These are phyloP conservation scores for Zygoascus biomembranicola DNA, from an alignment of 805 yeast genomes.

Conservation along the genomic window DNA sequence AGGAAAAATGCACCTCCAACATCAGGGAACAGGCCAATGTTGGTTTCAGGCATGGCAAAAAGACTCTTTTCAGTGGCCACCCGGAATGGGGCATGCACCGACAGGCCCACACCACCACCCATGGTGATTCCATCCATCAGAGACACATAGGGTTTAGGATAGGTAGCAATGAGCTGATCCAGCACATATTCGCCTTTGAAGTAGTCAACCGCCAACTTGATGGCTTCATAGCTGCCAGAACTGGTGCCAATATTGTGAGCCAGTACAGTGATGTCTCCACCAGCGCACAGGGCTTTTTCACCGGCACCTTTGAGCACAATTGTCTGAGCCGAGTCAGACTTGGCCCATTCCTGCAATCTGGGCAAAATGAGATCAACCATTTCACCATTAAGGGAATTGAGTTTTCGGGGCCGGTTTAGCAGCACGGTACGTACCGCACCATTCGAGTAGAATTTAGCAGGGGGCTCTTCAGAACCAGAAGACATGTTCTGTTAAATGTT, in stretches of 20 bases:
- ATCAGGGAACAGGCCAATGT: conserved; percentile 93
- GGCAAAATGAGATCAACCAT: conserved; percentile 71
- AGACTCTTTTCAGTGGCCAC: conserved; percentile 86
- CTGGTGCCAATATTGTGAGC: conserved; percentile 37
- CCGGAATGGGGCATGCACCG: conserved; percentile 87
- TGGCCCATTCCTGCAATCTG: conserved; percentile 67
- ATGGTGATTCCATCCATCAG: conserved; percentile 86
- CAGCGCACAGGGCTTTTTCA: conserved; percentile 78
- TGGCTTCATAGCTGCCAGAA: conserved; percentile 37
- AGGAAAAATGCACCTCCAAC: conserved; percentile 90
- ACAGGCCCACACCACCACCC: conserved; percentile 97
- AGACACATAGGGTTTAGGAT: conserved; percentile 77
- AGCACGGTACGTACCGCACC: conserved; percentile 65
- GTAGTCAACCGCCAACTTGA: conserved; percentile 46
- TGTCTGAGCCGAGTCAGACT: conserved; percentile 54
- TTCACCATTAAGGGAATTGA: conserved; percentile 72
- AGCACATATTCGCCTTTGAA: conserved; percentile 76
- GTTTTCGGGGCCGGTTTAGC: conserved; percentile 70
- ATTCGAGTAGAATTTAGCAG: conserved; percentile 54
- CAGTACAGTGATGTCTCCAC: conserved; percentile 87
- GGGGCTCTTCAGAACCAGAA: conserved; percentile 27
- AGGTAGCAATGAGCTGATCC: conserved; percentile 73
- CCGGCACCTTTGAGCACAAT: conserved; percentile 59
- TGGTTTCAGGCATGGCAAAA: conserved; percentile 97
- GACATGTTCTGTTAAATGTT: neutral